Percentiles rank a stretch among this genome's conserved stretches.
These are phyloP conservation scores for Pyrus betulifolia DNA, from an alignment of 306 rosid species.

Conservation along the genomic window DNA sequence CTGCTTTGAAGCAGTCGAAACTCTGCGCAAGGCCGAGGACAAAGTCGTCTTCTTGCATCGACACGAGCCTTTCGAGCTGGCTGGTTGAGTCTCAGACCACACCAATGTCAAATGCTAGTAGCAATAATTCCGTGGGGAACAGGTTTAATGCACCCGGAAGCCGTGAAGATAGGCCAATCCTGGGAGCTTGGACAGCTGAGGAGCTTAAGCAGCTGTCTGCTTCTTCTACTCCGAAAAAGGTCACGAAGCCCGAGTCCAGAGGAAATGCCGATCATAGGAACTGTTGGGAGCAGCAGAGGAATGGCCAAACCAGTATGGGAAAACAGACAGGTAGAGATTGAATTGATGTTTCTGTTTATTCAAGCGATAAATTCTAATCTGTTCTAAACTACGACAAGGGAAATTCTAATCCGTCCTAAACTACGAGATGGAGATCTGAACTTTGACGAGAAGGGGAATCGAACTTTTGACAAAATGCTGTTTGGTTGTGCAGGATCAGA, in stretches of 20 bases:
- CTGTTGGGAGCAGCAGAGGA: constrained; percentile 53
- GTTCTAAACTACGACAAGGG: background rate
- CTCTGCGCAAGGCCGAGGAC: constrained; percentile 10
- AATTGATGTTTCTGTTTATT: background rate
- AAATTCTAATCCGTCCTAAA: too few relatives aligned
- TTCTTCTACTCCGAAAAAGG: constrained; percentile 28
- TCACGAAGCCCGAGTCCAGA: constrained; percentile 38
- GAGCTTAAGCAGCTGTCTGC: constrained; percentile 36
- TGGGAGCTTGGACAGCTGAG: constrained; percentile 51
- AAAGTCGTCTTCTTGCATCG: constrained; percentile 24
- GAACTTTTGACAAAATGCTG: background rate
- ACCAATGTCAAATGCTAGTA: constrained; percentile 20
- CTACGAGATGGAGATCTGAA: too few relatives aligned
- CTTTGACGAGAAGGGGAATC: background rate
- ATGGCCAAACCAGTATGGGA: constrained; percentile 5
- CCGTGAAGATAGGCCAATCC: constrained; percentile 46
- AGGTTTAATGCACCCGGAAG: constrained; percentile 23
- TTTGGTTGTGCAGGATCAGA: constrained; percentile 32
- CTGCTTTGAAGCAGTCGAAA: constrained; percentile 27
- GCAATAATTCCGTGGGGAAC: constrained; percentile 27
- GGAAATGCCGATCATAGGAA: constrained; percentile 49
- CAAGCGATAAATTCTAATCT: background rate
- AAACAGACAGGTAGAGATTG: constrained; percentile 15
- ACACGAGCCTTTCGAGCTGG: constrained; percentile 89
- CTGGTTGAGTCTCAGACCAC: constrained; percentile 50